These are phyloP conservation scores for barley (Hordeum vulgare) DNA, from an alignment of 176 grass and related monocot genomes.

Conservation along the genomic window MorexV3_pseudomolecules_assembly NC_058518.1:86756205-86756704, in stretches of 20 bases:
- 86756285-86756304: slow-evolving; percentile 71
- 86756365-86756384: slow-evolving; percentile 53
- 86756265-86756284: slow-evolving; percentile 75
- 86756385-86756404: slow-evolving; percentile 35
- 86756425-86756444: background rate
- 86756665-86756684: slow-evolving; percentile 69
- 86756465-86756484: slow-evolving; percentile 46
- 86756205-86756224: slow-evolving; percentile 64
- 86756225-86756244: slow-evolving; percentile 56
- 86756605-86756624: slow-evolving; percentile 84
- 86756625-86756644: slow-evolving; percentile 68
- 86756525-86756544: slow-evolving; percentile 19
- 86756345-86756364: slow-evolving; percentile 72
- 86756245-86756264: slow-evolving; percentile 75
- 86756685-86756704: slow-evolving; percentile 60
- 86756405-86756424: background rate
- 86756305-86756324: slow-evolving; percentile 77
- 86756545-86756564: slow-evolving; percentile 27
- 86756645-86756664: slow-evolving; percentile 75
- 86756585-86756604: slow-evolving; percentile 92
- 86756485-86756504: slow-evolving; percentile 71
- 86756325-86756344: slow-evolving; percentile 63
- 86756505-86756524: slow-evolving; percentile 68
- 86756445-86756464: background rate
- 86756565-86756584: slow-evolving; percentile 52